A percentile compares a stretch with the other conserved stretches of the same genome.
Conservation (phyloP, 1,284 basidiomycete genomes). For the Wallemia hederae region DNA sequence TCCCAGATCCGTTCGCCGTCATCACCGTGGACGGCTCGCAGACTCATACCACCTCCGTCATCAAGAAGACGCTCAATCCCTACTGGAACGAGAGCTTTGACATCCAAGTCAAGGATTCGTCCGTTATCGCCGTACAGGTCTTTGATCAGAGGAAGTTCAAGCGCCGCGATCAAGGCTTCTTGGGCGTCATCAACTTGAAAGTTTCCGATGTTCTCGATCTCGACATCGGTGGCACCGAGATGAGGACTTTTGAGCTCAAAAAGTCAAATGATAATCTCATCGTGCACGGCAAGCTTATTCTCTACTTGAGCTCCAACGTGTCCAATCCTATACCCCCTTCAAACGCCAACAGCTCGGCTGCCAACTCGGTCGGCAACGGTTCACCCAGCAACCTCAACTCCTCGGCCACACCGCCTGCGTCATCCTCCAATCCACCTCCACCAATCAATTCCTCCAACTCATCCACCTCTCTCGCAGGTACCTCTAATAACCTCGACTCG, state of each 20-base stretch:
- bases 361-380: constrained; percentile 14
- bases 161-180: constrained; percentile 72
- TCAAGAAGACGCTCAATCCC: constrained; percentile 66
- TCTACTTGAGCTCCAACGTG: constrained; percentile 56
- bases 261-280: constrained; percentile 62
- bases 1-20: constrained; percentile 80
- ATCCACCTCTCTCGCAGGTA: constrained; percentile 1
- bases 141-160: constrained; percentile 96
- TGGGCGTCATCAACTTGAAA: constrained; percentile 73
- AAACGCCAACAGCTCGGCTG: constrained; percentile 27
- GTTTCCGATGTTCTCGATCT: constrained; percentile 71
- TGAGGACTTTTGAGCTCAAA: constrained; percentile 49
- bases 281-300: constrained; percentile 56
- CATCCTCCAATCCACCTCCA: background rate
- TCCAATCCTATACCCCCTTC: constrained; percentile 29
- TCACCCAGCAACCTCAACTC: constrained; percentile 10
- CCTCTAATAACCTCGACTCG: constrained; percentile 4
- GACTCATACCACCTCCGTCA: constrained; percentile 66
- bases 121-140: constrained; percentile 72
- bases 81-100: constrained; percentile 75
- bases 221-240: constrained; percentile 58
- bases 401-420: constrained; percentile 14
- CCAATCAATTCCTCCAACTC: constrained; percentile 1
- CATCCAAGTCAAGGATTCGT: constrained; percentile 64
- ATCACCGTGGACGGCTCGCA: constrained; percentile 83